phyloP scores from a whole-genome alignment of 2,329 filamentous ascomycete species.

The Cercospora sp. region DNA sequence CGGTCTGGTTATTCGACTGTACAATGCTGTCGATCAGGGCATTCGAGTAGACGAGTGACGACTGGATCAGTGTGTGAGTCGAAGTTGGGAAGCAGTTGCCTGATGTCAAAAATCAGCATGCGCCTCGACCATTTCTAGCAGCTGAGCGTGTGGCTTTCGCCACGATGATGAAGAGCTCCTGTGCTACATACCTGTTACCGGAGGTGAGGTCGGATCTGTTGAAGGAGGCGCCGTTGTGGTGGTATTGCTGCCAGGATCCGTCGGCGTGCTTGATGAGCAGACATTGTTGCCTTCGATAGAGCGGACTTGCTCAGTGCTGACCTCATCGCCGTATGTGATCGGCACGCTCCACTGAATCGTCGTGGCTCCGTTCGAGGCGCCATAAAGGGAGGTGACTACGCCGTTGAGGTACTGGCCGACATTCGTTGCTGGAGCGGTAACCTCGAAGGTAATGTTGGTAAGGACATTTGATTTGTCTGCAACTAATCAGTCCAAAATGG shows the following conservation, averaged over 20 bases:
- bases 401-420: conserved; percentile 16
- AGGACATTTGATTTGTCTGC: conserved; percentile 22
- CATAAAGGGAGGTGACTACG: conserved; percentile 23
- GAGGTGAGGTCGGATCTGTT: background rate
- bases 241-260: conserved; percentile 1
- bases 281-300: conserved; percentile 12
- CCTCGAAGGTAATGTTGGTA: conserved; percentile 22
- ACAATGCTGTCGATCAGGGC: conserved; percentile 21
- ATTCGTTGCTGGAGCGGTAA: conserved; percentile 16
- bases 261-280: conserved; percentile 8
- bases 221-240: conserved; percentile 4
- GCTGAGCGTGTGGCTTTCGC: too few species aligned
- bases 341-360: conserved; percentile 19
- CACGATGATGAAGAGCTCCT: too few species aligned
- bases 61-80: conserved; percentile 19
- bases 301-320: conserved; percentile 12
- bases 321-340: conserved; percentile 13
- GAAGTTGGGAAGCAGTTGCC: conserved; percentile 15
- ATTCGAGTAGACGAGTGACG: conserved; percentile 10
- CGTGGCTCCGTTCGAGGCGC: conserved; percentile 18
- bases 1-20: conserved; percentile 19
- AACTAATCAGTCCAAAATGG: background rate
- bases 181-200: background rate
- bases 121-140: too few species aligned
- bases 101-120: background rate